Evolutionary conservation across 805 yeast genomes (phyloP).

Genomic region (Candida odintsovae): DNA sequence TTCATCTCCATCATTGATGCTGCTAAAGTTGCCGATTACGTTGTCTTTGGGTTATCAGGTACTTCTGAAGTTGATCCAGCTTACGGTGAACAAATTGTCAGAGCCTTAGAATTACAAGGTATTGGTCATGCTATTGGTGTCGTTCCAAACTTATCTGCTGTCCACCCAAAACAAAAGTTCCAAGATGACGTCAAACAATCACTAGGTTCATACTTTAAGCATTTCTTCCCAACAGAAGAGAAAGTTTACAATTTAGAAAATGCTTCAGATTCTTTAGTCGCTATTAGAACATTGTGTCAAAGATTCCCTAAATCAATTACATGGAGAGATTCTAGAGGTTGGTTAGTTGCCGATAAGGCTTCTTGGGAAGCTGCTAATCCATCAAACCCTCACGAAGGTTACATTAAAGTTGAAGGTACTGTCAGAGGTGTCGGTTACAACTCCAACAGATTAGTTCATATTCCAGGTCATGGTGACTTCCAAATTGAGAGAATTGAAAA

Average conservation of each 20-base stretch:
- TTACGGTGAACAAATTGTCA: slow-evolving; percentile 82
- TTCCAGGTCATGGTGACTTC: slow-evolving; percentile 89
- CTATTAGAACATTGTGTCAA: slow-evolving; percentile 74
- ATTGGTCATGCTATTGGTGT: slow-evolving; percentile 77
- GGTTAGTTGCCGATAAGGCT: slow-evolving; percentile 68
- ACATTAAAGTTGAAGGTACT: slow-evolving; percentile 67
- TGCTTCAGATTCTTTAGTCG: slow-evolving; percentile 63
- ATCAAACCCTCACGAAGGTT: slow-evolving; percentile 27
- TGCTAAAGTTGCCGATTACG: slow-evolving; percentile 84
- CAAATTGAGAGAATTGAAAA: slow-evolving; percentile 65
- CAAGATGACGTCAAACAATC: slow-evolving; percentile 68
- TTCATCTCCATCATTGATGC: slow-evolving; percentile 74
- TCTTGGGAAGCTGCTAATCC: slow-evolving; percentile 30
- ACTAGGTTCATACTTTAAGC: slow-evolving; percentile 57
- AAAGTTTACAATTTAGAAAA: slow-evolving; percentile 67
- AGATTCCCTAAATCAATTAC: slow-evolving; percentile 76
- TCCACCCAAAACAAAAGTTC: slow-evolving; percentile 68
- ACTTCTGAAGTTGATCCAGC: slow-evolving; percentile 70
- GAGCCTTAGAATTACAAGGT: slow-evolving; percentile 91
- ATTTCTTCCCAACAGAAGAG: slow-evolving; percentile 78
- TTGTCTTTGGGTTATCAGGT: slow-evolving; percentile 86
- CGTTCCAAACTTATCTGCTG: slow-evolving; percentile 62
- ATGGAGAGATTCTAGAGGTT: slow-evolving; percentile 95
- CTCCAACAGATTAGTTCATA: slow-evolving; percentile 70
- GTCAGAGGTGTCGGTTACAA: slow-evolving; percentile 85